These are phyloP conservation scores for Clavispora phyllophila DNA, from an alignment of 805 yeast species.

Conservation along the genomic window DNA sequence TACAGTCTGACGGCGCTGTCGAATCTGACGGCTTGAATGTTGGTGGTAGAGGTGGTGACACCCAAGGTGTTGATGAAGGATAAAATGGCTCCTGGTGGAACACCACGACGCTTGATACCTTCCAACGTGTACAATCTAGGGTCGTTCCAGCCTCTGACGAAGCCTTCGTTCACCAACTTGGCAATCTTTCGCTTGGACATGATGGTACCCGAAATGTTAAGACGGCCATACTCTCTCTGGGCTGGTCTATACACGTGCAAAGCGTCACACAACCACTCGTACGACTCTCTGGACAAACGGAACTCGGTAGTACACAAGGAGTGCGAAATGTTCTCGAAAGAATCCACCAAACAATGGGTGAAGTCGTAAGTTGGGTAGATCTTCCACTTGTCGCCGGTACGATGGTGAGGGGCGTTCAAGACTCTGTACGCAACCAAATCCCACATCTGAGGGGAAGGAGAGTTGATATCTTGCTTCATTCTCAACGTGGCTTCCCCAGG, in stretches of 20 bases:
- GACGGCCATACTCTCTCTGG: slow-evolving; percentile 96
- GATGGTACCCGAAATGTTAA: slow-evolving; percentile 90
- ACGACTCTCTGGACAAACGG: slow-evolving; percentile 84
- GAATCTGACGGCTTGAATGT: slow-evolving; percentile 84
- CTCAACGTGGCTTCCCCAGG: slow-evolving; percentile 93
- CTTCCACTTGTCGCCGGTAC: slow-evolving; percentile 97
- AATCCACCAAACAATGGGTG: slow-evolving; percentile 98
- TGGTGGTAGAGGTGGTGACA: slow-evolving; percentile 89
- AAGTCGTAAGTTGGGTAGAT: slow-evolving; percentile 98
- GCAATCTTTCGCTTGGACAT: slow-evolving; percentile 95
- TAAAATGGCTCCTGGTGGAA: slow-evolving; percentile 97
- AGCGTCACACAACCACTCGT: slow-evolving; percentile 97
- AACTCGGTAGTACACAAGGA: slow-evolving; percentile 96
- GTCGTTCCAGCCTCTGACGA: slow-evolving; percentile 97
- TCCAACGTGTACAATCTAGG: slow-evolving; percentile 94
- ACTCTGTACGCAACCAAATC: slow-evolving; percentile 97
- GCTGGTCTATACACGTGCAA: slow-evolving; percentile 96
- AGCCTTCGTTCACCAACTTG: slow-evolving; percentile 72
- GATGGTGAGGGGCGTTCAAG: slow-evolving; percentile 84
- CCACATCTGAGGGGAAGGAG: slow-evolving; percentile 99
- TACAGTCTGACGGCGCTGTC: slow-evolving; percentile 85
- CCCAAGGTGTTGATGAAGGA: slow-evolving; percentile 92
- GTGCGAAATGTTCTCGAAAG: slow-evolving; percentile 92
- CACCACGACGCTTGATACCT: slow-evolving; percentile 93
- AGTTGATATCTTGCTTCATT: slow-evolving; percentile 88